phyloP scores from a whole-genome alignment of 805 yeast genomes.

The Cyberlindnera mycetangii region DNA sequence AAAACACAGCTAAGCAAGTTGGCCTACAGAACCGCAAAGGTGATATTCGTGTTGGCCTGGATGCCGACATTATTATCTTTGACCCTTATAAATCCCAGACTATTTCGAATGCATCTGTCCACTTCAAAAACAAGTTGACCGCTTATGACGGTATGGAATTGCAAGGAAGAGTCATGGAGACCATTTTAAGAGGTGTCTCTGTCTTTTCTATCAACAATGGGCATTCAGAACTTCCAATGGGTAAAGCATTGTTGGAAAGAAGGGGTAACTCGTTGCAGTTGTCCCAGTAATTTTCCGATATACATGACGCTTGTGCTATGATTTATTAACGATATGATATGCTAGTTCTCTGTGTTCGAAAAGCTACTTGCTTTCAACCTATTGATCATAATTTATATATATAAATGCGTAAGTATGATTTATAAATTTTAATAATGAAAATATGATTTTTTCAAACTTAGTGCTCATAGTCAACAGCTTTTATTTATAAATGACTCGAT shows the following conservation, averaged over 20 bases:
- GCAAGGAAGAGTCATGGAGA: conserved; percentile 73
- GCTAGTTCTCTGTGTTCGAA: too few relatives aligned
- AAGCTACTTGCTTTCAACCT: too few relatives aligned
- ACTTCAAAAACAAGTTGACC: conserved; percentile 83
- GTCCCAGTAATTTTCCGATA: not conserved
- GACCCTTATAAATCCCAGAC: conserved; percentile 55
- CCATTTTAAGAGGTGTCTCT: conserved; percentile 72
- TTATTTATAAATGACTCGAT: too few relatives aligned
- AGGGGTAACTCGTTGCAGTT: conserved; percentile 28
- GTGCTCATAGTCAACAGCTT: too few relatives aligned
- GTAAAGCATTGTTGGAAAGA: conserved; percentile 59
- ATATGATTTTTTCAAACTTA: too few relatives aligned
- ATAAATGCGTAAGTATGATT: not conserved
- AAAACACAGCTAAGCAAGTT: conserved; percentile 81
- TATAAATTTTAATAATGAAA: too few relatives aligned
- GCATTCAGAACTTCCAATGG: conserved; percentile 53
- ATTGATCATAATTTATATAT: too few relatives aligned
- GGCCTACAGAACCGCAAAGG: conserved; percentile 78
- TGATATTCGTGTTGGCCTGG: conserved; percentile 64
- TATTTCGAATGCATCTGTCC: conserved; percentile 53
- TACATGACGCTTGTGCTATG: too few relatives aligned
- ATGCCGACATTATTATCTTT: conserved; percentile 86
- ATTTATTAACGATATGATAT: too few relatives aligned
- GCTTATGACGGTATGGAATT: conserved; percentile 76
- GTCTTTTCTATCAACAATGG: conserved; percentile 58